A percentile compares a stretch with the other conserved stretches of the same genome.
These are phyloP conservation scores for Penicillium crystallinum DNA, from an alignment of 495 filamentous ascomycete genomes.

Conservation along the genomic window DNA sequence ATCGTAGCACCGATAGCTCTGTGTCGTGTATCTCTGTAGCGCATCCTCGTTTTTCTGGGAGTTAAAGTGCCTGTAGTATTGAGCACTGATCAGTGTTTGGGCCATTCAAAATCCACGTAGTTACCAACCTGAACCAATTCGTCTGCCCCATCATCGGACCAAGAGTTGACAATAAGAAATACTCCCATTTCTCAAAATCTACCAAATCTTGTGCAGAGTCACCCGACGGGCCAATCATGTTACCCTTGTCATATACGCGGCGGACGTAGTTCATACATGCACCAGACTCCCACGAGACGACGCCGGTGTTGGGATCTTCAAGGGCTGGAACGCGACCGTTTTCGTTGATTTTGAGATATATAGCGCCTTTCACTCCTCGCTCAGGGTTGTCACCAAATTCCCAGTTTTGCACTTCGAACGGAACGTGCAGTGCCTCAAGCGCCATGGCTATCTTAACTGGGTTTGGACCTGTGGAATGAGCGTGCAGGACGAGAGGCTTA, in stretches of 20 bases:
- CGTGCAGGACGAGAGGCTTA: conserved; percentile 32
- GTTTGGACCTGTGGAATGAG: conserved; percentile 39
- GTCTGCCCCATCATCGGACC: conserved; percentile 41
- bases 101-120: background rate
- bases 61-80: conserved; percentile 22
- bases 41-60: conserved; percentile 36
- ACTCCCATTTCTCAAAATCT: conserved; percentile 46
- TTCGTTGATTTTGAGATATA: conserved; percentile 78
- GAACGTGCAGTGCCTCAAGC: conserved; percentile 69
- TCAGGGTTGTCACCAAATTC: conserved; percentile 49
- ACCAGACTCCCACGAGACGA: conserved; percentile 36
- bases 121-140: conserved; percentile 36
- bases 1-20: conserved; percentile 36
- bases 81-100: background rate
- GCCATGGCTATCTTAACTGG: conserved; percentile 68
- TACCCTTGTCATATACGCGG: conserved; percentile 25
- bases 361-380: conserved; percentile 55
- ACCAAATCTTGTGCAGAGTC: conserved; percentile 35
- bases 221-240: conserved; percentile 23
- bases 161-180: conserved; percentile 37
- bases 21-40: conserved; percentile 30
- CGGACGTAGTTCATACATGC: conserved; percentile 38
- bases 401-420: conserved; percentile 58
- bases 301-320: conserved; percentile 39
- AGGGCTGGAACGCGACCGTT: conserved; percentile 85